phyloP scores from a whole-genome alignment of 768 basidiomycete genomes.

The Leccinum barrowsii region DNA sequence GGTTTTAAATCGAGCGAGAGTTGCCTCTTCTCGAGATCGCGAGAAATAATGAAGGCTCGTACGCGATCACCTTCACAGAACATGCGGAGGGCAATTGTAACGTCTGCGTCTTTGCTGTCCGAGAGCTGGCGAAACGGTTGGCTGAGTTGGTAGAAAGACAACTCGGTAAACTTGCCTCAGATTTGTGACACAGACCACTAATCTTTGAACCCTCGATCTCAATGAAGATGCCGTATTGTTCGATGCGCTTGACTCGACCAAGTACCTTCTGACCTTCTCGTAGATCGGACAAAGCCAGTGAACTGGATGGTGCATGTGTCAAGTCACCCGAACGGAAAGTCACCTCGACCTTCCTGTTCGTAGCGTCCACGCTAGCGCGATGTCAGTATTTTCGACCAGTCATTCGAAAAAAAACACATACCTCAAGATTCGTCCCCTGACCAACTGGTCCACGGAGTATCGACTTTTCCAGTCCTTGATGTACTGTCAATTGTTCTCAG shows the following conservation, averaged over 20 bases:
- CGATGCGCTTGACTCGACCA: conserved; percentile 75
- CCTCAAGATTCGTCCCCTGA: conserved; percentile 83
- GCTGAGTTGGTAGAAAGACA: neutral
- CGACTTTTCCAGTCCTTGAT: conserved; percentile 90
- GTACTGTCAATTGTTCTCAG: conserved; percentile 48
- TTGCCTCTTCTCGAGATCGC: conserved; percentile 77
- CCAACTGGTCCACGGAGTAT: conserved; percentile 78
- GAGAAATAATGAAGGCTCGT: conserved; percentile 67
- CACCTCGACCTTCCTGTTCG: conserved; percentile 84
- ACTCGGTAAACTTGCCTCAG: conserved; percentile 54
- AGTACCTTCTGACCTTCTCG: conserved; percentile 77
- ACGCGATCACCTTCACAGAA: conserved; percentile 88
- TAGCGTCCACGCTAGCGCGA: conserved; percentile 58
- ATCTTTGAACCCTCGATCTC: conserved; percentile 82
- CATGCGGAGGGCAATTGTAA: conserved; percentile 67
- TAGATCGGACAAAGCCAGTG: conserved; percentile 52
- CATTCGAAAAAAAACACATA: conserved; percentile 29
- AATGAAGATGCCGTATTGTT: conserved; percentile 91
- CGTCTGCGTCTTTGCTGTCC: conserved; percentile 81
- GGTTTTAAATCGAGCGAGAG: conserved; percentile 83
- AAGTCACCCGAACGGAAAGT: conserved; percentile 72
- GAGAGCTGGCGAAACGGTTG: conserved; percentile 56
- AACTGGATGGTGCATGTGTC: conserved; percentile 35
- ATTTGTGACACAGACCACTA: conserved; percentile 91
- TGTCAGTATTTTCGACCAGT: conserved; percentile 5